Base-by-base conservation (phyloP, 139 green algal species). In the Coccomyxa sp. region DNA sequence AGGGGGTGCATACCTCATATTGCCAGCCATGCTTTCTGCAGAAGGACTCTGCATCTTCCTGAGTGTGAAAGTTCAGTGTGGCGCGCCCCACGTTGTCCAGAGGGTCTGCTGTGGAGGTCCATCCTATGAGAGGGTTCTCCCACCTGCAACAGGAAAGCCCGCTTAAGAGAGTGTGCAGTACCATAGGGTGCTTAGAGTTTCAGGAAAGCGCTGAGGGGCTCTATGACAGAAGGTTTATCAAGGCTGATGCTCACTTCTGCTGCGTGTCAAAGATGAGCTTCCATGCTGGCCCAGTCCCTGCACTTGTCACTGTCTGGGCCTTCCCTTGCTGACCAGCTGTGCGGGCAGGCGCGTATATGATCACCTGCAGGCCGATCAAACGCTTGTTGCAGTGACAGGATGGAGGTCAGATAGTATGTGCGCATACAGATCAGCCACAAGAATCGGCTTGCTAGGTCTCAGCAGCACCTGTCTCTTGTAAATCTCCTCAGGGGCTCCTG, bases 121-220 rank as follows among this genome's bases (percentile, higher is more conserved):
- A 99, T 10, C 95, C 95, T 76, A 98, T 98, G 3, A 99, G 88
- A 1, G 95, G 95, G 87, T 99, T 99, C 73, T 92, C 80, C 95
- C 95, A 98, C 87, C 93, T 97, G 77, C 29, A 78, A 16, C 12
- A 55, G n/a, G 4, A 16, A 10, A 39, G 0, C 7, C 55, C 31
- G 34, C 18, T 7, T 8, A 34, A 68, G 29, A 55, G 39, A 31
- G 40, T 74, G 1, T 27, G 40, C n/a, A 38, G 29, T 34, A 34
- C 4, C 1, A 4, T 18, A 33, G 73, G 1, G 58, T 31, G 24
- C 58, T 36, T 71, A 34, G 14, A 71, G 10, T 12, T 31, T 12
- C 58, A 31, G 22, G 24, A 37, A 8, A 35, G 54, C 8, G 4
- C 70, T 75, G 35, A 29, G 44, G 35, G 35, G 35, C 16, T 75